Evolutionary conservation across 2,329 filamentous ascomycete species (phyloP), one percentile per base, ranked within the genome.

Genomic region (Talaromyces piceae): DNA sequence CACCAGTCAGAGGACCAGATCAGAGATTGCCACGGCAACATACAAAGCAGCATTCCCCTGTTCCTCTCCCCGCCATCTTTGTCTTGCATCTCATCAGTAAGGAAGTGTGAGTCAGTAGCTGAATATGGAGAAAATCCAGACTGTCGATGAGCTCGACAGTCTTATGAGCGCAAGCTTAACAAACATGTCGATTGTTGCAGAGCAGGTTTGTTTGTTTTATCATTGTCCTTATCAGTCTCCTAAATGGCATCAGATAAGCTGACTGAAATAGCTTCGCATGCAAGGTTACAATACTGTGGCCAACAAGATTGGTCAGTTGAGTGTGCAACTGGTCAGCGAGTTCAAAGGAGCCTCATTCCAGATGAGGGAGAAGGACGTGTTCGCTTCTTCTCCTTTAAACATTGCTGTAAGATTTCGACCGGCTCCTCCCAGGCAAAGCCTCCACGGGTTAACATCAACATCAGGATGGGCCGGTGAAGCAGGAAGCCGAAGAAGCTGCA

Each of bases 221-320:
- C 20, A 30, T 16, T 7, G 39, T 20, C n/a, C n/a, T n/a, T 9
- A 25, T 23, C n/a, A 20, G 16, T 37, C 16, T 18, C 33, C 8
- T 37, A 18, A 18, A 20, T 9, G 33, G 5, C 4, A 41, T 5
- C 13, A 41, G 18, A 12, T 9, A 39, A n/a, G 26, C 39, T 52
- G 39, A 52, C 39, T 30, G 13, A 28, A 37, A 9, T 28, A 52
- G 50, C 39, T 52, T 23, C 50, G 41, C 12, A 23, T 28, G 2
- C 30, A 45, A 16, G 50, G 50, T 5, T 45, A 33, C 30, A 33
- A 37, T 12, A 16, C 13, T 25, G 45, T 44, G 45, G 61, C 61
- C 44, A 63, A 64, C 59, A 52, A 56, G 33, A 60, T 63, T 20
- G 60, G 61, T 18, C 57, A 58, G 30, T 52, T 61, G 39, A 54